phyloP scores from a whole-genome alignment of 768 basidiomycete species.

The Butyriboletus loyo region DNA sequence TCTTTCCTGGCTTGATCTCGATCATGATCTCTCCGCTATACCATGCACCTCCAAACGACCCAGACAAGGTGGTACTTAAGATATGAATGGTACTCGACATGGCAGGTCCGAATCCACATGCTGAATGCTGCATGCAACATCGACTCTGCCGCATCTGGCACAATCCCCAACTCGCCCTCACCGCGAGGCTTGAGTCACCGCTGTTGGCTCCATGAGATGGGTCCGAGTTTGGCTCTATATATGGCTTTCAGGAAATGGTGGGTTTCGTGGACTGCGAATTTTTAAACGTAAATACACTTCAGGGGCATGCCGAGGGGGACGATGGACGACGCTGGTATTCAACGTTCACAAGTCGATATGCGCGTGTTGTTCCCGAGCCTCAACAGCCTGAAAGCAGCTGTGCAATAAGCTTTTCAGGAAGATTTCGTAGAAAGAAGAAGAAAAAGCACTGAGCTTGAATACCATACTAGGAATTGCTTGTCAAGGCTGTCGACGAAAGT shows the following conservation, averaged over 20 bases:
- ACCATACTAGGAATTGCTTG: not conserved
- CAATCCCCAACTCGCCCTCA: not conserved
- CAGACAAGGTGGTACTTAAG: no score
- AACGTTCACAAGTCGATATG: not conserved
- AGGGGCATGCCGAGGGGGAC: not conserved
- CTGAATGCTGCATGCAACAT: not conserved
- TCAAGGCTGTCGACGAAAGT: not conserved
- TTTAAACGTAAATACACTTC: not conserved
- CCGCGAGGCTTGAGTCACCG: not conserved
- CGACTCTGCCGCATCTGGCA: not conserved
- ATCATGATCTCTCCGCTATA: no score
- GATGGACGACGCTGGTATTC: not conserved
- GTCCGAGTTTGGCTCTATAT: not conserved
- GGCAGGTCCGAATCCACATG: no score
- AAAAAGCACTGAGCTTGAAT: not conserved
- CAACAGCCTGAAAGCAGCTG: not conserved
- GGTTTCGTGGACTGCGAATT: slow-evolving; percentile 2
- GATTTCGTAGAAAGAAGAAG: no score
- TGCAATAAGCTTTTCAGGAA: not conserved
- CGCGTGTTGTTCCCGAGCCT: not conserved
- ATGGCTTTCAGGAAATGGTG: not conserved
- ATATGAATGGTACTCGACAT: no score
- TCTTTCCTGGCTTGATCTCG: no score
- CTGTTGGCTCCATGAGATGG: not conserved
- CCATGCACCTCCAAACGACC: no score